Base-by-base conservation (phyloP, 2,329 filamentous ascomycete genomes). In the Penicillium brasilianum region DNA sequence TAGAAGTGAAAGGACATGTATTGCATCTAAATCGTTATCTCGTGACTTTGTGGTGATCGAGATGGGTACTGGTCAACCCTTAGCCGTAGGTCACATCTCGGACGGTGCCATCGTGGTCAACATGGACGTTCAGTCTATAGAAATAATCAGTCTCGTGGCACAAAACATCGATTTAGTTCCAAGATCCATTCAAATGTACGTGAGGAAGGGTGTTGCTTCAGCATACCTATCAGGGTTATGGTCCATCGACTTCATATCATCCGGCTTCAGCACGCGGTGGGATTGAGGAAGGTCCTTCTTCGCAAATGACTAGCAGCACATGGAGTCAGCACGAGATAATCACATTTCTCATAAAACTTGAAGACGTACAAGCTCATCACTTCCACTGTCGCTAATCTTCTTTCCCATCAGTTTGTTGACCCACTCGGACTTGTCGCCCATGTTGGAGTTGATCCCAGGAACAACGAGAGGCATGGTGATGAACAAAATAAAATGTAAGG, bases 391-490 rank as follows among this genome's bases (percentile, higher is more conserved):
- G 39, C 74, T 74, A 43, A 82, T 72, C 55, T 75, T 81, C 74
- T 82, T 82, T 55, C 81, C 80, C 50, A 79, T 72, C 34, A 83
- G 72, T 68, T 81, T 82, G 49, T 69, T 73, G 54, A 74, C 70
- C 81, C 81, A 82, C 55, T 79, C 75, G 32, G 72, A 70, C 68
- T 75, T 75, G 56, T 75, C 71, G 39, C 70, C 71, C 53, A 70
- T 61, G 34, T 65, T 64, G 48, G 71, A 70, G 68, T 71, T 79
- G 66, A 82, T 71, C 54, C 77, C 75, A 20, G 80, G 80, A 37
- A 82, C 74, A 59, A 82, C 77, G 58, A 83, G 80, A 70, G 81
- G 81, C 81, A 83, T 82, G 43, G 16, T 74, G 60, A 34, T 53
- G 18, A 20, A 8, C 8, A 30, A 50, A 30, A 50, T 25, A 2